Percentiles rank a stretch among this genome's conserved stretches.
Evolutionary conservation across 305 asterid genomes (phyloP).

Genomic region (Plantago rigida): DNA sequence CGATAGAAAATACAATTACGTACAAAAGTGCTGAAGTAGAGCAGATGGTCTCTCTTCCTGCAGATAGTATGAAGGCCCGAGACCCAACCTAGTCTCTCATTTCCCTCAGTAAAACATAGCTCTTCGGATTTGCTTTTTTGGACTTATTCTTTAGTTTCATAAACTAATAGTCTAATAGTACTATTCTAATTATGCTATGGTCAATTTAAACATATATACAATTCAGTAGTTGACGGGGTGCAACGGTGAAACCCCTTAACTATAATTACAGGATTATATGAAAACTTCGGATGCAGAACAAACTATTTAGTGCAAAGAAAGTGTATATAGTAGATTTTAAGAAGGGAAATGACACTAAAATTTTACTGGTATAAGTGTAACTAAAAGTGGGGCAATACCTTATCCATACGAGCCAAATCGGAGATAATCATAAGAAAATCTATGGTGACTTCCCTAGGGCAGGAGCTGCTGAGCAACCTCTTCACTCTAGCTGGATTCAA

Average conservation of each 20-base stretch:
- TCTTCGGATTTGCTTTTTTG: neutral
- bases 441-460: conserved; percentile 71
- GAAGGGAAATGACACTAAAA: neutral
- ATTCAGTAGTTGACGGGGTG: neutral
- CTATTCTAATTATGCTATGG: neutral
- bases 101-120: neutral
- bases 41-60: neutral
- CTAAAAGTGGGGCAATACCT: conserved; percentile 42
- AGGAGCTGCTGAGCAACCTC: conserved; percentile 55
- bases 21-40: neutral
- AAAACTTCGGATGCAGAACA: neutral
- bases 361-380: conserved; percentile 18
- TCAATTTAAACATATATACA: neutral
- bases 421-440: conserved; percentile 94
- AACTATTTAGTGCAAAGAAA: neutral
- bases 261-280: neutral
- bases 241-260: neutral
- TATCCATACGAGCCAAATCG: conserved; percentile 96
- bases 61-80: neutral
- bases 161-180: neutral
- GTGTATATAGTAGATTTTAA: no score
- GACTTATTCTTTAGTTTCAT: neutral
- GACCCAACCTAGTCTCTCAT: neutral
- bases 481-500: conserved; percentile 68
- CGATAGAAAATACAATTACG: conserved; percentile 5